Conservation (phyloP, 2,329 filamentous ascomycete genomes). For the Aspergillus brasiliensis region DNA sequence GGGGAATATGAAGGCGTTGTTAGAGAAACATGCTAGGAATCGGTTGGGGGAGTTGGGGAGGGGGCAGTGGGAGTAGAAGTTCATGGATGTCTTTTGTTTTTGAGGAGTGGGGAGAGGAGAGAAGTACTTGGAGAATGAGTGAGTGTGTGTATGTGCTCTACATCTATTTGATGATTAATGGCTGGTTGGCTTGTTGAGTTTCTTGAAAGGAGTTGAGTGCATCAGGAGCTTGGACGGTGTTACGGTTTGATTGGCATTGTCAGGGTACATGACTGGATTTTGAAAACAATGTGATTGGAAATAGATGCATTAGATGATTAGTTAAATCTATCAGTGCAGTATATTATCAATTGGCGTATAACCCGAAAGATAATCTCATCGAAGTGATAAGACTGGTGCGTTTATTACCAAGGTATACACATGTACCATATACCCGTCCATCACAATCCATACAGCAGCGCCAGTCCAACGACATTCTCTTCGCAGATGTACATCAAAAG, state of each 20-base stretch:
- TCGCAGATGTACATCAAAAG: background rate
- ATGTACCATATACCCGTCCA: background rate
- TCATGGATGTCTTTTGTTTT: background rate
- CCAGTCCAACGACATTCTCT: background rate
- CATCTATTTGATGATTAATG: too few species aligned
- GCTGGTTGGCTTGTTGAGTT: too few species aligned
- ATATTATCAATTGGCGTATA: too few species aligned
- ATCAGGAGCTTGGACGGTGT: background rate
- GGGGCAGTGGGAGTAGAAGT: conserved; percentile 47
- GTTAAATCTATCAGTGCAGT: too few species aligned
- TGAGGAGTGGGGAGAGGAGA: too few species aligned
- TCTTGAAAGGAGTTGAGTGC: too few species aligned
- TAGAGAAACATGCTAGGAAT: conserved; percentile 42
- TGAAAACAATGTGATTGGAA: too few species aligned
- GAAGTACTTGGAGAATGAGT: too few species aligned
- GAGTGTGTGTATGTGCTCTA: background rate
- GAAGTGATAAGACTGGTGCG: background rate
- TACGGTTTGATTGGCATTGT: background rate
- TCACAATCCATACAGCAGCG: background rate
- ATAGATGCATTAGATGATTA: too few species aligned
- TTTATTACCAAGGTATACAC: background rate
- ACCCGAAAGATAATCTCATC: too few species aligned
- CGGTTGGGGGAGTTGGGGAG: conserved; percentile 40
- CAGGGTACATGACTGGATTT: too few species aligned
- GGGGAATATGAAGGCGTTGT: conserved; percentile 37